phyloP scores from a whole-genome alignment of 768 basidiomycete genomes.

The Rhizopogon sp. region DNA sequence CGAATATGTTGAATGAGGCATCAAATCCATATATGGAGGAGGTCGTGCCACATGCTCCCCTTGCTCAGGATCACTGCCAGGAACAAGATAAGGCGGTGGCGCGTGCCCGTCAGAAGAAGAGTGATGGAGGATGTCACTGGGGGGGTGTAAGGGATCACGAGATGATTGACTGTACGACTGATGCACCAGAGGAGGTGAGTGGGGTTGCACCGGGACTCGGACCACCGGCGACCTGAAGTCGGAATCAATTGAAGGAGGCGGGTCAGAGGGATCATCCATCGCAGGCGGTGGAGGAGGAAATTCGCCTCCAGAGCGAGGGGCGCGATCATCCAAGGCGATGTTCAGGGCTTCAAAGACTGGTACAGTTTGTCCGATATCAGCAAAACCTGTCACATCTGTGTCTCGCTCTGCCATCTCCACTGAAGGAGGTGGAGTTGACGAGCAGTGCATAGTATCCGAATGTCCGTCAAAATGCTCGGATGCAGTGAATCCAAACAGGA shows the following conservation, averaged over 20 bases:
- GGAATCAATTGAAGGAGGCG: slow-evolving; percentile 85
- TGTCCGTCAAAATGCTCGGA: slow-evolving; percentile 82
- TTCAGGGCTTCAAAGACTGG: slow-evolving; percentile 57
- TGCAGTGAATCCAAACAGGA: slow-evolving; percentile 65
- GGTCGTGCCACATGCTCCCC: slow-evolving; percentile 52
- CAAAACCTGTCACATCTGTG: slow-evolving; percentile 62
- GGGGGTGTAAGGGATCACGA: slow-evolving; percentile 28
- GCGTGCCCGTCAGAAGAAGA: slow-evolving; percentile 49
- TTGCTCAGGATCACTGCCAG: slow-evolving; percentile 38
- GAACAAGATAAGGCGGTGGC: slow-evolving; percentile 75
- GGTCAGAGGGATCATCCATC: slow-evolving; percentile 84
- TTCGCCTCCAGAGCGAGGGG: slow-evolving; percentile 30
- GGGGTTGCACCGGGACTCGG: slow-evolving; percentile 12
- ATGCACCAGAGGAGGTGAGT: slow-evolving; percentile 24
- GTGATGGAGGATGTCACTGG: slow-evolving; percentile 27
- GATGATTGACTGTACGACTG: slow-evolving; percentile 26
- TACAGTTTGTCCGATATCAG: slow-evolving; percentile 51
- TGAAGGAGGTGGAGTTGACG: slow-evolving; percentile 69
- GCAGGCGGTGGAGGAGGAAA: slow-evolving; percentile 77
- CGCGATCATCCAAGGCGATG: slow-evolving; percentile 40
- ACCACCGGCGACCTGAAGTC: slow-evolving; percentile 46
- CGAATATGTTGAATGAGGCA: slow-evolving; percentile 11
- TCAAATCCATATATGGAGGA: slow-evolving; percentile 59
- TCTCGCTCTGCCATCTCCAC: slow-evolving; percentile 73
- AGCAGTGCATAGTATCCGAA: slow-evolving; percentile 58